Percentiles rank a stretch among this genome's conserved stretches.
phyloP scores from a whole-genome alignment of 345 rosid species.

The Salix viminalis region DNA sequence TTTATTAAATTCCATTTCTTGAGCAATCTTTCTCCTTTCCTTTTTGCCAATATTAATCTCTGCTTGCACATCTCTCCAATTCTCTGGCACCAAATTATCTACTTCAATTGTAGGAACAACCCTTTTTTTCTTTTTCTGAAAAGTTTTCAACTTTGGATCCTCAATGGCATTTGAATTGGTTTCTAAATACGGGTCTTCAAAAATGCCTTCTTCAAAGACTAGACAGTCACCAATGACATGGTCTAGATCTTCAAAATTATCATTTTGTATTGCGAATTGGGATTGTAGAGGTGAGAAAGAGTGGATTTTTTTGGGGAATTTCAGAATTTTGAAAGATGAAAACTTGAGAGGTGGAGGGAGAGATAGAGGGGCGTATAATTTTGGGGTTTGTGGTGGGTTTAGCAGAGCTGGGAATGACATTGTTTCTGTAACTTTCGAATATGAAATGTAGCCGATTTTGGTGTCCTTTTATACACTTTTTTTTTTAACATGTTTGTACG shows the following conservation, averaged over 20 bases:
- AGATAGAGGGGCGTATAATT: conserved; percentile 8
- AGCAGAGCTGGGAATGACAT: conserved; percentile 31
- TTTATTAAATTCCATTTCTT: conserved; percentile 71
- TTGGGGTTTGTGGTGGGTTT: conserved; percentile 20
- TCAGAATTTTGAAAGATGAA: conserved; percentile 15
- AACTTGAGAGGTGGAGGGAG: conserved; percentile 7
- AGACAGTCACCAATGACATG: conserved; percentile 76
- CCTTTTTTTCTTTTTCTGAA: conserved; percentile 19
- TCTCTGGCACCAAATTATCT: conserved; percentile 77
- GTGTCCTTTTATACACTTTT: neutral
- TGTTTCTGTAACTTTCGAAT: neutral
- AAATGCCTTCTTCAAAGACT: conserved; percentile 82
- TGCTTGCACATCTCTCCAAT: conserved; percentile 75
- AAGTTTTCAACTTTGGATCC: neutral
- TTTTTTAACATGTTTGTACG: too few species aligned
- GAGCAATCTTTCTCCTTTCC: conserved; percentile 73
- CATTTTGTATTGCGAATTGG: conserved; percentile 23
- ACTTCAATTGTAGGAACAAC: conserved; percentile 29
- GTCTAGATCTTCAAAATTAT: conserved; percentile 37
- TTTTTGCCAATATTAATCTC: conserved; percentile 80
- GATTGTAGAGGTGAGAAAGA: conserved; percentile 41
- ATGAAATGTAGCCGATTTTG: neutral
- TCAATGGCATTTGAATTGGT: conserved; percentile 5
- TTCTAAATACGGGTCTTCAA: conserved; percentile 68
- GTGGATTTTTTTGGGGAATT: conserved; percentile 22